A percentile compares a stretch with the other conserved stretches of the same genome.
Evolutionary conservation across 2,329 filamentous ascomycete genomes (phyloP).

Genomic region (Cladorrhinum sp.): DNA sequence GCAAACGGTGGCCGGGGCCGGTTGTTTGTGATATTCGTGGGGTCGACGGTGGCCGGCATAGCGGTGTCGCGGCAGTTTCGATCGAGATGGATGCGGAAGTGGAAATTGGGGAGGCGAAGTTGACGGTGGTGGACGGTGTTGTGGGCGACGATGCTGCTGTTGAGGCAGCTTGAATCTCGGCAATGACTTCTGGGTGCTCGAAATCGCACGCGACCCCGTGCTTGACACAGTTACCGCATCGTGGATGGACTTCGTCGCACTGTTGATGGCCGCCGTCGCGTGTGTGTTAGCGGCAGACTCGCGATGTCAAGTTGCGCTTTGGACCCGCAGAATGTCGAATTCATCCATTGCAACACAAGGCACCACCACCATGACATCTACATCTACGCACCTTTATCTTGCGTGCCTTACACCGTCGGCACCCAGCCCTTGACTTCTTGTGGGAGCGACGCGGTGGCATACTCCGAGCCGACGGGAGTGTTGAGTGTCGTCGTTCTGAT

Average conservation of each 20-base stretch:
- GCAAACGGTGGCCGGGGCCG: constrained; percentile 43
- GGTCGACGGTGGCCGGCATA: constrained; percentile 37
- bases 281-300: neutral
- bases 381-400: constrained; percentile 61
- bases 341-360: neutral
- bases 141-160: constrained; percentile 29
- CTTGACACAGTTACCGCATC: constrained; percentile 64
- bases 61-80: constrained; percentile 31
- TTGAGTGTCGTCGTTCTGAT: neutral
- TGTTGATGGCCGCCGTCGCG: constrained; percentile 28
- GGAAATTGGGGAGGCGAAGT: constrained; percentile 26
- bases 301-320: neutral
- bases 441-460: constrained; percentile 67
- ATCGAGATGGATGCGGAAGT: constrained; percentile 19
- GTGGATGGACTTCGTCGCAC: constrained; percentile 65
- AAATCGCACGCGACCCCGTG: constrained; percentile 67
- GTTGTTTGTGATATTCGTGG: constrained; percentile 36
- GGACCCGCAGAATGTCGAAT: neutral
- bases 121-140: constrained; percentile 25
- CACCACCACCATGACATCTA: neutral
- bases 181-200: constrained; percentile 48
- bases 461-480: neutral
- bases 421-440: constrained; percentile 66
- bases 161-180: constrained; percentile 41
- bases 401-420: constrained; percentile 61